Evolutionary conservation across 257 asterid species (phyloP), one percentile per base, ranked within the genome.

Genomic region (Salvia miltiorrhiza): DNA sequence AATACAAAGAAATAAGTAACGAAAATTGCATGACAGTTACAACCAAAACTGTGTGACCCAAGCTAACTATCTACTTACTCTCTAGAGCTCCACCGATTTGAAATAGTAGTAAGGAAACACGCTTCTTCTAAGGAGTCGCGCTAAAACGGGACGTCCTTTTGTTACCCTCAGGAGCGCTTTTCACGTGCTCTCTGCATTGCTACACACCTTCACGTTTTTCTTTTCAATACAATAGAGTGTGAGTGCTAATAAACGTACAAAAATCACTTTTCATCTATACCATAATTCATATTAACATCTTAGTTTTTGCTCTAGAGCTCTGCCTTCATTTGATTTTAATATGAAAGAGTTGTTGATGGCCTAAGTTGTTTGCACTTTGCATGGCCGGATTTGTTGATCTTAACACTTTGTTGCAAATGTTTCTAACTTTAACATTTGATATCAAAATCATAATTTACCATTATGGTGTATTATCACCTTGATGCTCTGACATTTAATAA

Each of bases 41-140:
- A 61, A 59, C 65, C 58, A 26, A 61, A 58, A 55, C 35, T 23
- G 72, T 74, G 78, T 40, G 76, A 61, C 63, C 24, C 23, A 48
- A 70, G 49, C 5, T 30, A 30, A 30, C 67, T 43, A 80, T 77
- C 72, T 9, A 40, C 67, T 57, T 33, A 12, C 69, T 55, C 47
- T 56, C 19, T 45, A 7, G 63, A 55, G 20, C 5, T 20, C 52
- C 60, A 47, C 39, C 33, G 33, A 43, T 71, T 21, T 72, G 49
- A 64, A 43, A 33, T 30, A 23, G 13, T 13, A 49, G 16, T 39
- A 6, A 54, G 4, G 24, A 39, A 37, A 55, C 54, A 30, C 63
- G 43, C 44, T 33, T 19, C 13, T 6, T 33, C 23, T 53, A 44
- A 28, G 12, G 20, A 50, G 30, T 50, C 57, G 16, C n/a, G 11